Conservation (phyloP, 176 grass and related monocot species). For the Juncus inflexus region DNA sequence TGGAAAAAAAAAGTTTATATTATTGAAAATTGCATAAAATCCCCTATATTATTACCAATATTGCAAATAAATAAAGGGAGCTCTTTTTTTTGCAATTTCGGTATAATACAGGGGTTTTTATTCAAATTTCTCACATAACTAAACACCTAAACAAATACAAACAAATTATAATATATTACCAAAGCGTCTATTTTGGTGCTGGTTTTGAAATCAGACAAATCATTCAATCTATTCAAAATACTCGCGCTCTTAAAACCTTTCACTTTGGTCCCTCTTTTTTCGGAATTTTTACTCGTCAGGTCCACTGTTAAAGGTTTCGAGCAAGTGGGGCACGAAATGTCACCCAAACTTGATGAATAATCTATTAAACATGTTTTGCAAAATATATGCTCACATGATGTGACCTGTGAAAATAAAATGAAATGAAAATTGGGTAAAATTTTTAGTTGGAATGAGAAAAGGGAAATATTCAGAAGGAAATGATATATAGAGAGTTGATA, state of each 20-base stretch:
- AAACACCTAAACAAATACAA: not conserved
- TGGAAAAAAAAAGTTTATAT: not conserved
- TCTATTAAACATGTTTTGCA: slow-evolving; percentile 88
- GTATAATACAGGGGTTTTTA: not conserved
- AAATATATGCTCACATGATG: slow-evolving; percentile 82
- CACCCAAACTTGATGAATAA: slow-evolving; percentile 59
- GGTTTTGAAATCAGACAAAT: slow-evolving; percentile 62
- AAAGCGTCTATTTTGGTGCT: slow-evolving; percentile 97
- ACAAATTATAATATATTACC: slow-evolving; percentile 44
- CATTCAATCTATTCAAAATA: slow-evolving; percentile 65
- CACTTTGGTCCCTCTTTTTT: slow-evolving; percentile 31
- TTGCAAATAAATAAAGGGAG: too few species aligned
- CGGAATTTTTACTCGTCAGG: slow-evolving; percentile 43
- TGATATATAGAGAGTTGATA: too few species aligned
- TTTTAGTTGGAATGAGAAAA: too few species aligned
- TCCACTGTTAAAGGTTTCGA: slow-evolving; percentile 75
- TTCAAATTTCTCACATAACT: not conserved
- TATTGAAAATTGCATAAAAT: too few species aligned
- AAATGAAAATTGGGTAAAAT: too few species aligned
- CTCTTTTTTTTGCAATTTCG: not conserved
- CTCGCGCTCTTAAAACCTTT: slow-evolving; percentile 66
- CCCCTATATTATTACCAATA: too few species aligned
- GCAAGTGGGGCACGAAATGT: slow-evolving; percentile 71
- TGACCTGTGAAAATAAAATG: slow-evolving; percentile 41
- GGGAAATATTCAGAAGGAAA: too few species aligned